Evolutionary conservation across 2,329 filamentous ascomycete species (phyloP).

Genomic region (Penicillium griseofulvum): DNA sequence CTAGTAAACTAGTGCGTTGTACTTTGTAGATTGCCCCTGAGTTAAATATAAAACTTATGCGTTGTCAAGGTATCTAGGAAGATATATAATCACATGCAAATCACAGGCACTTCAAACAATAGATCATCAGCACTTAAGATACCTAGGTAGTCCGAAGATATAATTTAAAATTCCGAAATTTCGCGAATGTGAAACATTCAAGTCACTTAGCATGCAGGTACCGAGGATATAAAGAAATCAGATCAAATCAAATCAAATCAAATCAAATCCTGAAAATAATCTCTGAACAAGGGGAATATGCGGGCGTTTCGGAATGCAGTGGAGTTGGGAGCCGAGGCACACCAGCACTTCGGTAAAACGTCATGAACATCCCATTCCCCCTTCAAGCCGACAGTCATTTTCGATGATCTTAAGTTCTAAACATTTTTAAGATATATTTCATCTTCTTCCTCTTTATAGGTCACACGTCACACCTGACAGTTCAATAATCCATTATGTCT

Average conservation of each 20-base stretch:
- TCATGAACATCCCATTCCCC: slow-evolving; percentile 30
- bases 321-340: slow-evolving; percentile 33
- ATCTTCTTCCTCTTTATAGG: background rate
- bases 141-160: background rate
- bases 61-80: background rate
- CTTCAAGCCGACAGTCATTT: slow-evolving; percentile 33
- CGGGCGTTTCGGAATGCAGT: slow-evolving; percentile 12
- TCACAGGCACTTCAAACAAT: background rate
- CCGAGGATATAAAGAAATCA: background rate
- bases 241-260: background rate
- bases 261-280: background rate
- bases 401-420: slow-evolving; percentile 18
- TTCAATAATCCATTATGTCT: slow-evolving; percentile 34
- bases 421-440: background rate
- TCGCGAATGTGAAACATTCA: background rate
- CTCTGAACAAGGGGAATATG: background rate
- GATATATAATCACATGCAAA: slow-evolving; percentile 2
- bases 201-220: background rate
- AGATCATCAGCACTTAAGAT: background rate
- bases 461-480: background rate
- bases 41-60: background rate
- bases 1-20: background rate
- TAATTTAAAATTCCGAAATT: background rate
- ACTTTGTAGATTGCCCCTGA: background rate
- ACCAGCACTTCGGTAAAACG: slow-evolving; percentile 34